phyloP scores from a whole-genome alignment of 345 rosid species.

The Hirschfeldia incana region DNA sequence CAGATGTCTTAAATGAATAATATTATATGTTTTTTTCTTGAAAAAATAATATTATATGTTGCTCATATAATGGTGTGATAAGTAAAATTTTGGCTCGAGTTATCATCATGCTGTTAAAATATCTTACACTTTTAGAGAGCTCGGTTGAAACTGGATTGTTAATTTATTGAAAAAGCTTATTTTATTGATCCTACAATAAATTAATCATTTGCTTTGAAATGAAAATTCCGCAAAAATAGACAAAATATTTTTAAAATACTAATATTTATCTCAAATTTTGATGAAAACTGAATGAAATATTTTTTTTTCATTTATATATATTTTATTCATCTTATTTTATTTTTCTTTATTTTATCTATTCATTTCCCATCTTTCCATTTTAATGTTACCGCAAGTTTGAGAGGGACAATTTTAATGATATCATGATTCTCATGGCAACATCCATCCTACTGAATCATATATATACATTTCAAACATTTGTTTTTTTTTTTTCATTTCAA shows the following conservation, averaged over 20 bases:
- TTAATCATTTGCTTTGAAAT: neutral
- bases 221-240: neutral
- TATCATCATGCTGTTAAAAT: neutral
- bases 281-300: neutral
- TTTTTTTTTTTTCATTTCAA: neutral
- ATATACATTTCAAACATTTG: slow-evolving; percentile 1
- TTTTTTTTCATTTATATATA: neutral
- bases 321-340: neutral
- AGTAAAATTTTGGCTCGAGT: neutral
- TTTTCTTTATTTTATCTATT: neutral
- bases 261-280: neutral
- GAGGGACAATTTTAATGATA: neutral
- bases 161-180: neutral
- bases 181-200: neutral
- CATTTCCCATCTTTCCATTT: neutral
- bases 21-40: neutral
- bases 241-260: neutral
- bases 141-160: neutral
- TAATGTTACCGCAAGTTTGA: neutral
- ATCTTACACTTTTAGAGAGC: neutral
- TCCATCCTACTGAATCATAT: neutral
- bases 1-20: neutral
- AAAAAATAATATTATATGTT: neutral
- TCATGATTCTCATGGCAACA: neutral
- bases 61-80: neutral